A percentile compares a stretch with the other conserved stretches of the same genome.
Conservation (phyloP, 2,329 filamentous ascomycete genomes). For the Fusarium pininemorale region DNA sequence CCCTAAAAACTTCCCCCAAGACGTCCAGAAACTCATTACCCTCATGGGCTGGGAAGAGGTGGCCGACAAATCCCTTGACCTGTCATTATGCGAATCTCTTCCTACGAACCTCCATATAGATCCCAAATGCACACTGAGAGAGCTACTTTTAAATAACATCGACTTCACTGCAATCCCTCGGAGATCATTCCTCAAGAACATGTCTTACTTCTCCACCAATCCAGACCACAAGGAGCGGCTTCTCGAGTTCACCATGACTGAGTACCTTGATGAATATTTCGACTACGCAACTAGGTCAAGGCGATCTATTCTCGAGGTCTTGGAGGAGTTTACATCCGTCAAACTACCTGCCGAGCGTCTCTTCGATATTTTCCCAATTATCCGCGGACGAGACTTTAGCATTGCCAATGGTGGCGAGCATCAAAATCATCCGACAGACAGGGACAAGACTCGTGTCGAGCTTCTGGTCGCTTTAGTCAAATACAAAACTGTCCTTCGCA, state of each 20-base stretch:
- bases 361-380: constrained; percentile 78
- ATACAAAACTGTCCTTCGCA: constrained; percentile 87
- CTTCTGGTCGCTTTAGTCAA: constrained; percentile 88
- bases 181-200: constrained; percentile 82
- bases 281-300: constrained; percentile 94
- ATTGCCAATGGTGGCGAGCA: constrained; percentile 77
- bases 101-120: constrained; percentile 50
- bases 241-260: constrained; percentile 81
- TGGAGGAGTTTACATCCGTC: constrained; percentile 88
- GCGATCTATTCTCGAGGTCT: constrained; percentile 88
- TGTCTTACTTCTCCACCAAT: constrained; percentile 79
- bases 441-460: constrained; percentile 64
- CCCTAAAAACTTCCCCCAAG: constrained; percentile 84
- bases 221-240: constrained; percentile 81
- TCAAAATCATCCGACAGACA: constrained; percentile 42
- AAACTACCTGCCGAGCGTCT: constrained; percentile 80
- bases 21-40: constrained; percentile 81
- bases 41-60: constrained; percentile 81
- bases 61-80: constrained; percentile 74
- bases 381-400: constrained; percentile 93
- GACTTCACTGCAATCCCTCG: constrained; percentile 92
- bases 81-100: constrained; percentile 51
- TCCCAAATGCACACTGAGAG: constrained; percentile 69
- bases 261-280: constrained; percentile 89
- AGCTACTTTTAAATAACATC: constrained; percentile 81